Base-by-base conservation (phyloP, 345 rosid genomes). In the Eucalyptus shirleyi region DNA sequence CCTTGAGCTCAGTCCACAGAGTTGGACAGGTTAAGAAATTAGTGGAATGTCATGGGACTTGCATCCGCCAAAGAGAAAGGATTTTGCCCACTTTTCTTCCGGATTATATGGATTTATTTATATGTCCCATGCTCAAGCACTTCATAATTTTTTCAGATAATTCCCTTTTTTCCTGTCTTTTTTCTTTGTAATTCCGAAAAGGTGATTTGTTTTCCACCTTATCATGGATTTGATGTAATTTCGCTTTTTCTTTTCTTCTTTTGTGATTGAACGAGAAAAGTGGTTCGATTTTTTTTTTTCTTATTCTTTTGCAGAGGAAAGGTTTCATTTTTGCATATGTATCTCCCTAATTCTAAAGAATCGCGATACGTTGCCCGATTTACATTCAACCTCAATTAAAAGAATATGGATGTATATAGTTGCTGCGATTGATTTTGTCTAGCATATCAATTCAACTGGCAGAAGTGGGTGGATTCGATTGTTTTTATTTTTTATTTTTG, bases 301-400 rank as follows among this genome's bases (percentile, higher is more conserved):
- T n/a, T 32, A 37, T 67, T 4, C 42, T 32, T 67, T 67, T 32
- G 23, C 21, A 32, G 80, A 67, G 23, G 23, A 3, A 69, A 32
- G 5, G 23, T 32, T 69, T 14, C 12, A 9, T 32, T 34, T 69
- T 69, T 18, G 42, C 24, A 3, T 8, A 32, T 17, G 12, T 9
- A 69, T 32, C 4, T 9, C 10, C 42, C 23, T 7, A 16, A 32
- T 67, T 32, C 77, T 67, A n/a, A 67, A 4, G 40, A 4, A 32
- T 16, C 3, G 40, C 9, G 6, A 34, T 16, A 32, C 0, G 6
- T 17, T 0, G 1, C 81, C 10, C 4, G 7, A 69, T 69, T 69
- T 19, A 32, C 7, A 9, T 19, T 69, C 3, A 40, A 34, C 12
- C 24, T 17, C 44, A 15, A 3, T 5, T 18, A 19, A 18, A 34